Base-by-base conservation (phyloP, 306 rosid species). In the Dryas octopetala region DNA sequence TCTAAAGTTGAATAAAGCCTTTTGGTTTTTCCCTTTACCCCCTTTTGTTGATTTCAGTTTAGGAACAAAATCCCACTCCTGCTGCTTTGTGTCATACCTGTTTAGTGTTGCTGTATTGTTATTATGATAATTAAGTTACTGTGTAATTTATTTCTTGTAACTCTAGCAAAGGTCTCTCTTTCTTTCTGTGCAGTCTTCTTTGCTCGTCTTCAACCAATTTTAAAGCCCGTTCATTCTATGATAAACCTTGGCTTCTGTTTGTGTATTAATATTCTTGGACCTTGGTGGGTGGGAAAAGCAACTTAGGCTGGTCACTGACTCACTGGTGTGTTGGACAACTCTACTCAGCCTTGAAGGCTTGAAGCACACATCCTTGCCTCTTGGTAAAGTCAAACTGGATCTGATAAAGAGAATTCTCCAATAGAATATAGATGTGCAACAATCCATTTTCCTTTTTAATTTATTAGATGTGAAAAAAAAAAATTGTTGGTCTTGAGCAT, bases 1-100 rank as follows among this genome's bases (percentile, higher is more conserved):
- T 78, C 86, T 77, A 81, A 84, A 75, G 80, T 79, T 80, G 97
- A 89, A 76, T 88, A 82, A 78, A 80, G 48, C 19, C 81, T 71
- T 19, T 66, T 74, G 15, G 80, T 77, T 79, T 68, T 79, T 28
- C 72, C 45, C 17, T 32, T 66, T 71, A 68, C 54, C 58, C 51
- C 62, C 26, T 72, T 62, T 79, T 5, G 59, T 77, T n/a, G 17
- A 46, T 69, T 63, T 69, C n/a, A 47, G 75, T 57, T 52, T 15
- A 48, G 73, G 7, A 58, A 68, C 59, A 1, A 62, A 63, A 50
- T 16, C n/a, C 68, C 38, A 9, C 62, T 70, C 67, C 32, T 62
- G 40, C 46, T 13, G 41, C n/a, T 26, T 23, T 52, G 28, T 81
- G 52, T 70, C 51, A 74, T 82, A 26, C 66, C 72, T 64, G 66